Evolutionary conservation across 1,284 basidiomycete species (phyloP).

Genomic region (Leucoagaricus sp.): DNA sequence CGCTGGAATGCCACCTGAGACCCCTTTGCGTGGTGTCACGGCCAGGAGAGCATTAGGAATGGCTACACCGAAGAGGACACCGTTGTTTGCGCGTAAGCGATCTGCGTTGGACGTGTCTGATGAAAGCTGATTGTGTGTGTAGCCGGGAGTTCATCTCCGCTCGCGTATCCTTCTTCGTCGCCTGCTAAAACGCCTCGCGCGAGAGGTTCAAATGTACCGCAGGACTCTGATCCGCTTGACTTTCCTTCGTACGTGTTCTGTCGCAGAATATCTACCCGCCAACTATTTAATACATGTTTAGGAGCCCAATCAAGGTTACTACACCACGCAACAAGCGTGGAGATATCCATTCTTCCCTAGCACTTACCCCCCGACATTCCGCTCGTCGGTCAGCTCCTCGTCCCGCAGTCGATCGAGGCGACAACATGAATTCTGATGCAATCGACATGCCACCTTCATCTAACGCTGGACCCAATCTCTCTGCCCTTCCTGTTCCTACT

Average conservation of each 20-base stretch:
- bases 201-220: conserved; percentile 31
- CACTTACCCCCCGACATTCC: conserved; percentile 57
- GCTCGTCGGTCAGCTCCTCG: conserved; percentile 33
- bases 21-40: conserved; percentile 47
- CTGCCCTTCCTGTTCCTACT: conserved; percentile 55
- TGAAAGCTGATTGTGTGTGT: conserved; percentile 10
- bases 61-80: conserved; percentile 56
- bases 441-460: conserved; percentile 67
- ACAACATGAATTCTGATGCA: conserved; percentile 57
- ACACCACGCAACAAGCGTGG: conserved; percentile 77
- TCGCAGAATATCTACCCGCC: not conserved
- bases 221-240: conserved; percentile 62
- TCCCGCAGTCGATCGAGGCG: conserved; percentile 10
- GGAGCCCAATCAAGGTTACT: conserved; percentile 44
- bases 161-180: conserved; percentile 76
- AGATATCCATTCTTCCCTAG: conserved; percentile 81
- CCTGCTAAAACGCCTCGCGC: conserved; percentile 47
- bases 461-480: conserved; percentile 50
- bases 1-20: conserved; percentile 41
- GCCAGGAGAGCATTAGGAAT: conserved; percentile 67
- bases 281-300: conserved; percentile 17
- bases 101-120: conserved; percentile 2
- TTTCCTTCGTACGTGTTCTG: conserved; percentile 53
- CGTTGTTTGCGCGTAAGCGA: conserved; percentile 54
- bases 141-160: conserved; percentile 67